These are phyloP conservation scores for Tilletia walkeri DNA, from an alignment of 1,284 basidiomycete genomes.

Conservation along the genomic window DNA sequence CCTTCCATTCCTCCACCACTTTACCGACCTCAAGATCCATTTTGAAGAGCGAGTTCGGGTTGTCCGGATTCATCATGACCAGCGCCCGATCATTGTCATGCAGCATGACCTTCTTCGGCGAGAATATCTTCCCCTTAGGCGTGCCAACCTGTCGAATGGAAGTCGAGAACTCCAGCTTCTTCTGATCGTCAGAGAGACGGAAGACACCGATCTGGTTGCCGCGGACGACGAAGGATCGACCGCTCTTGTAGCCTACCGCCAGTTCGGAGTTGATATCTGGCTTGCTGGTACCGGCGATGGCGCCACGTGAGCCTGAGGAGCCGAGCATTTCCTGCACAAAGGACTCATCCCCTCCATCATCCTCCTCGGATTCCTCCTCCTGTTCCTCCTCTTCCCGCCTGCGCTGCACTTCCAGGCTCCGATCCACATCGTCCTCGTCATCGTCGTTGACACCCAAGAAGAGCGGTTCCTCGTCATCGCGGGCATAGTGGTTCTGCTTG, in stretches of 20 bases:
- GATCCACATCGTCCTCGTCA: slow-evolving; percentile 55
- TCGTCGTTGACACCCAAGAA: slow-evolving; percentile 35
- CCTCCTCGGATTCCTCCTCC: slow-evolving; percentile 63
- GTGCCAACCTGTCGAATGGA: slow-evolving; percentile 83
- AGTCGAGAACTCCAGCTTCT: slow-evolving; percentile 79
- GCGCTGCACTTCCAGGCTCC: slow-evolving; percentile 13
- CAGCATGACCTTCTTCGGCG: slow-evolving; percentile 89
- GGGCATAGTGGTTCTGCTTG: slow-evolving; percentile 62
- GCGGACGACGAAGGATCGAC: slow-evolving; percentile 90
- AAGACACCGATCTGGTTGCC: slow-evolving; percentile 98
- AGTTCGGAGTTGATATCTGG: slow-evolving; percentile 72
- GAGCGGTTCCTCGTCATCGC: slow-evolving; percentile 60
- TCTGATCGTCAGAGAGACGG: slow-evolving; percentile 70
- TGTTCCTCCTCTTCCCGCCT: slow-evolving; percentile 56
- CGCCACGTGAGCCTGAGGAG: slow-evolving; percentile 26
- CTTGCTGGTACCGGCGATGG: slow-evolving; percentile 15
- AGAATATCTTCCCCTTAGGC: slow-evolving; percentile 78
- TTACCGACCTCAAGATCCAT: slow-evolving; percentile 95
- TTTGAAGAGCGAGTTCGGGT: slow-evolving; percentile 81
- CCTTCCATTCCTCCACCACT: slow-evolving; percentile 97
- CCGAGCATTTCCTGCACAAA: slow-evolving; percentile 49
- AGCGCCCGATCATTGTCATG: slow-evolving; percentile 96
- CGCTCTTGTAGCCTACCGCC: slow-evolving; percentile 92
- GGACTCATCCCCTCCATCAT: slow-evolving; percentile 58
- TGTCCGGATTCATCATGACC: slow-evolving; percentile 82